Percentiles rank a stretch among this genome's conserved stretches.
Evolutionary conservation across 2,329 filamentous ascomycete genomes (phyloP).

Genomic region (Seiridium cupressi): DNA sequence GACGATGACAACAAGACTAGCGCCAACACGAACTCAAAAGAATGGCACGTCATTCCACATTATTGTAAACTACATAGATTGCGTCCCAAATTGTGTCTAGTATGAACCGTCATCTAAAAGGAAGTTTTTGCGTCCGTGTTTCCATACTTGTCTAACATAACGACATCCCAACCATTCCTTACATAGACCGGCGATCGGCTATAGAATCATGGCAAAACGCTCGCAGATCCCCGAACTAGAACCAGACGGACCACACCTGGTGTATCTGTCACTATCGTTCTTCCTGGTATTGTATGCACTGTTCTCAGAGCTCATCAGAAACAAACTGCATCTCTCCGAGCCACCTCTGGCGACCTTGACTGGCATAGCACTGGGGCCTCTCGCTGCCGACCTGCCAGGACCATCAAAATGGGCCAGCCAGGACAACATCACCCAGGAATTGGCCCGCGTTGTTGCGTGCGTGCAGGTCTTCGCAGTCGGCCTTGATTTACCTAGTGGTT

Average conservation of each 20-base stretch:
- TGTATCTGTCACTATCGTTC: neutral
- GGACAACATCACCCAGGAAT: neutral
- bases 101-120: neutral
- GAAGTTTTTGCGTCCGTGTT: neutral
- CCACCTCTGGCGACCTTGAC: neutral
- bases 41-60: neutral
- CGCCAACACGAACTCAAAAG: neutral
- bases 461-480: conserved; percentile 62
- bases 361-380: neutral
- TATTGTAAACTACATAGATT: neutral
- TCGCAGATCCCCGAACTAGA: neutral
- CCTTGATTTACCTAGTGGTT: conserved; percentile 58
- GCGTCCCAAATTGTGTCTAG: too few species aligned
- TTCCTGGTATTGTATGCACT: conserved; percentile 2
- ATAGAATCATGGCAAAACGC: neutral
- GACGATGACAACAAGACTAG: neutral
- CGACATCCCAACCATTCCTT: neutral
- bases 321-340: conserved; percentile 2
- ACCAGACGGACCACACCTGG: neutral
- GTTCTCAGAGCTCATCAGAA: conserved; percentile 1
- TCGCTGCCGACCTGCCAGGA: neutral
- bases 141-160: neutral
- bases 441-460: neutral
- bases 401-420: neutral
- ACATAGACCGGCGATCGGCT: neutral